These are phyloP conservation scores for Epichloe sylvatica DNA, from an alignment of 2,329 filamentous ascomycete genomes.

Conservation along the genomic window DNA sequence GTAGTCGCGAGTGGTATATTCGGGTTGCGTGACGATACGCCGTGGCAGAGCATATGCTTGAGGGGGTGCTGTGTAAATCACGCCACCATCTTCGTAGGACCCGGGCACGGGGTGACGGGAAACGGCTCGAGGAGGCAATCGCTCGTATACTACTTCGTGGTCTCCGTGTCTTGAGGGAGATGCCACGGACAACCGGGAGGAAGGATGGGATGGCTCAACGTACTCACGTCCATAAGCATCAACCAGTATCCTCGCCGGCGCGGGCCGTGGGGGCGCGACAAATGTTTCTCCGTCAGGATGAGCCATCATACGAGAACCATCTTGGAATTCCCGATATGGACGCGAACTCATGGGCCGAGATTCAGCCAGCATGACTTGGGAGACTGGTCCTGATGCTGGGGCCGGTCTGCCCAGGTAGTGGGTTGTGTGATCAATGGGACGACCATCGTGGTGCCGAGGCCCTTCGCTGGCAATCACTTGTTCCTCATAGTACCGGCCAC, in stretches of 20 bases:
- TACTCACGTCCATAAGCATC: conserved; percentile 78
- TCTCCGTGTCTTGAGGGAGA: conserved; percentile 32
- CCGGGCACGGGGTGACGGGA: conserved; percentile 35
- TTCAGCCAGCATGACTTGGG: conserved; percentile 29
- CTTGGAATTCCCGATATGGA: conserved; percentile 30
- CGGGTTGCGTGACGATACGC: conserved; percentile 49
- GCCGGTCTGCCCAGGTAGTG: conserved; percentile 25
- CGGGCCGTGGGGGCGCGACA: conserved; percentile 37
- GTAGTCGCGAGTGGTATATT: conserved; percentile 37
- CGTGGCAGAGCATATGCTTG: conserved; percentile 36
- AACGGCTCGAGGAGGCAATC: conserved; percentile 36
- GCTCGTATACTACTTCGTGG: conserved; percentile 51
- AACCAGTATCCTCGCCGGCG: conserved; percentile 55
- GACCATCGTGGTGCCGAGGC: conserved; percentile 22
- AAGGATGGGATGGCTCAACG: conserved; percentile 33
- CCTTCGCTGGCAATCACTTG: conserved; percentile 15
- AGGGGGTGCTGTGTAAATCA: conserved; percentile 38
- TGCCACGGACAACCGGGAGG: conserved; percentile 39
- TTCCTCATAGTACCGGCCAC: conserved; percentile 20
- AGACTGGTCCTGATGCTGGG: conserved; percentile 25
- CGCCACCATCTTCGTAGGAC: conserved; percentile 34
- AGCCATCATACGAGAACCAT: conserved; percentile 31
- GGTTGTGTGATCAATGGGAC: conserved; percentile 18
- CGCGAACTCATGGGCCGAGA: conserved; percentile 27
- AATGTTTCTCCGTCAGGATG: conserved; percentile 36